Evolutionary conservation across 2,329 filamentous ascomycete genomes (phyloP), one percentile per base, ranked within the genome.

Genomic region (Cercospora sojina): DNA sequence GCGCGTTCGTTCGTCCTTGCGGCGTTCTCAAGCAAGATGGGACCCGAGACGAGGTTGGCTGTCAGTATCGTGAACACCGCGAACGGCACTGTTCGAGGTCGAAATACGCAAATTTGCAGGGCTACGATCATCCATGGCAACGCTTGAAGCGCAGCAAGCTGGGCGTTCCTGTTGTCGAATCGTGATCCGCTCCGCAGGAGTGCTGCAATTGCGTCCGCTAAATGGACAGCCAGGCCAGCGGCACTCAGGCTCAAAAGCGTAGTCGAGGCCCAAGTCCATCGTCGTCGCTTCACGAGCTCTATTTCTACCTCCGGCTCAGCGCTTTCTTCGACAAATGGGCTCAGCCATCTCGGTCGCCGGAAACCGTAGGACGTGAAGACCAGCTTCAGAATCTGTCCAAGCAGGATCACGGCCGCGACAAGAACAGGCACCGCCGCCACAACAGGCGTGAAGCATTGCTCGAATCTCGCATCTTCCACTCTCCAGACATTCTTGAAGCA

Each of bases 331-430:
- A 87, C 76, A 67, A 88, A 87, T 3, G 83, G 79, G 57, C 73
- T 78, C 20, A 80, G 80, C 85, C 86, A 88, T 76, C 71, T 75
- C 35, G 86, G 82, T 49, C 79, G 77, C 72, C 76, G 77, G 5
- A 68, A 63, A 0, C 29, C 29, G 18, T 57, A 51, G 13, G 60
- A 31, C n/a, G 73, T 67, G 3, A 79, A 66, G 23, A 43, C 29
- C 3, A 79, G 59, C 29, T 74, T 68, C 3, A 81, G 41, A 5
- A 74, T 69, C 66, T 80, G 78, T 7, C 69, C 70, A n/a, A 81
- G 58, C 2, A 81, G 67, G n/a, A 82, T 69, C 18, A 79, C 38
- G 27, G 71, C 75, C 47, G 75, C 78, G 16, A 81, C 55, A 5
- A 78, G 62, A 8, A 76, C 76, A 47, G 80, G 80, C 20, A 81